A percentile compares a stretch with the other conserved stretches of the same genome.
phyloP scores from a whole-genome alignment of 345 rosid species.

The Pugionium dolabratum region DNA sequence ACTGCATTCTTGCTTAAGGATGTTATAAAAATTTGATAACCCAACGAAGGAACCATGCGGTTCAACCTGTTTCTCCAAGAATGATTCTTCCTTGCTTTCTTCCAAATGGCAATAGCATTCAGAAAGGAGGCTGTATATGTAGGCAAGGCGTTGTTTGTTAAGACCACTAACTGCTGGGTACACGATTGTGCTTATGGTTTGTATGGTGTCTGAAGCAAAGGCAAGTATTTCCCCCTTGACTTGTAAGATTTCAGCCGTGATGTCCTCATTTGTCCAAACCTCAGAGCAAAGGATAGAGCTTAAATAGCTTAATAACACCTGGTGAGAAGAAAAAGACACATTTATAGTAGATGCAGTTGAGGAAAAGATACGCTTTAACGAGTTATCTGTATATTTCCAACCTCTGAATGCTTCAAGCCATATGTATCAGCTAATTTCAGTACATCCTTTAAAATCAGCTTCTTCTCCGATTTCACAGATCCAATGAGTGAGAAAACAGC shows the following conservation, averaged over 20 bases:
- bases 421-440: conserved; percentile 63
- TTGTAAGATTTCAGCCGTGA: conserved; percentile 66
- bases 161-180: conserved; percentile 84
- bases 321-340: conserved; percentile 30
- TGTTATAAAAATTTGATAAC: conserved; percentile 53
- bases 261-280: conserved; percentile 79
- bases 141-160: conserved; percentile 79
- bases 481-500: conserved; percentile 64
- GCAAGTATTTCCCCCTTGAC: conserved; percentile 62
- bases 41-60: conserved; percentile 40
- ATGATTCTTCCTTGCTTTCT: conserved; percentile 50
- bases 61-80: conserved; percentile 36
- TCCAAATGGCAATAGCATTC: conserved; percentile 68
- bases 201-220: conserved; percentile 64
- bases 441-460: conserved; percentile 62
- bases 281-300: conserved; percentile 72
- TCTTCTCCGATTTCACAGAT: conserved; percentile 73
- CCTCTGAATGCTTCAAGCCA: conserved; percentile 68
- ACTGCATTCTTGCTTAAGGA: conserved; percentile 71
- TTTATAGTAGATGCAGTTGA: conserved; percentile 16
- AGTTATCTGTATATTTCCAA: conserved; percentile 37
- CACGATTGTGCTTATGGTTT: conserved; percentile 52
- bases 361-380: conserved; percentile 8
- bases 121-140: conserved; percentile 69
- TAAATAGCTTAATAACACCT: conserved; percentile 69